Conservation (phyloP, 2,329 filamentous ascomycete genomes). For the Fusarium continuum region DNA sequence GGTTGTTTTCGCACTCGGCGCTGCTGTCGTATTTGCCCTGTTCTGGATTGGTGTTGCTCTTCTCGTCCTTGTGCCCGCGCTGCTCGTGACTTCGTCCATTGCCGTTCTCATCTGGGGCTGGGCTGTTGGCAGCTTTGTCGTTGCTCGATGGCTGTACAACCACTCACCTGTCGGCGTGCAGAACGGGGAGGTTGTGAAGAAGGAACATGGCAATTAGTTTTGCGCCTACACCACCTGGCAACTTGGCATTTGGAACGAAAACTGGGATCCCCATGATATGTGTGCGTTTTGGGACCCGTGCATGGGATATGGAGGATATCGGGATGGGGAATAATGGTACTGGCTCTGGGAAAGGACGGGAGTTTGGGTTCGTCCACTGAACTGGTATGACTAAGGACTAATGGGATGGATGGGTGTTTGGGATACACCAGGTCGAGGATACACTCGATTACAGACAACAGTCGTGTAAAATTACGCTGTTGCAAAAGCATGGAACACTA, state of each 20-base stretch:
- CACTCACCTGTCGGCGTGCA: conserved; percentile 42
- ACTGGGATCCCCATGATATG: conserved; percentile 23
- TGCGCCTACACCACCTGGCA: conserved; percentile 9
- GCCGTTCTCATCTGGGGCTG: conserved; percentile 74
- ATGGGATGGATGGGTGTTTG: neutral
- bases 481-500: conserved; percentile 5
- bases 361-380: neutral
- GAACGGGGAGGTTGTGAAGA: conserved; percentile 38
- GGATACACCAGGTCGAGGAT: neutral
- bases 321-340: neutral
- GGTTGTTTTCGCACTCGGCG: conserved; percentile 68
- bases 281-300: conserved; percentile 18
- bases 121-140: conserved; percentile 68
- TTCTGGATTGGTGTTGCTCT: conserved; percentile 74
- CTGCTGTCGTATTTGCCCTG: conserved; percentile 71
- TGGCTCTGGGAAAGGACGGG: neutral
- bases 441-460: neutral
- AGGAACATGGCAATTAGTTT: conserved; percentile 32
- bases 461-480: neutral
- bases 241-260: conserved; percentile 1
- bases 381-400: neutral
- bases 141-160: conserved; percentile 58
- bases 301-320: conserved; percentile 3
- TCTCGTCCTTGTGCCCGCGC: conserved; percentile 72
- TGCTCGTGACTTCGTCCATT: conserved; percentile 71